A percentile compares a stretch with the other conserved stretches of the same genome.
phyloP scores from a whole-genome alignment of 345 rosid genomes.

The Salix viminalis region DNA sequence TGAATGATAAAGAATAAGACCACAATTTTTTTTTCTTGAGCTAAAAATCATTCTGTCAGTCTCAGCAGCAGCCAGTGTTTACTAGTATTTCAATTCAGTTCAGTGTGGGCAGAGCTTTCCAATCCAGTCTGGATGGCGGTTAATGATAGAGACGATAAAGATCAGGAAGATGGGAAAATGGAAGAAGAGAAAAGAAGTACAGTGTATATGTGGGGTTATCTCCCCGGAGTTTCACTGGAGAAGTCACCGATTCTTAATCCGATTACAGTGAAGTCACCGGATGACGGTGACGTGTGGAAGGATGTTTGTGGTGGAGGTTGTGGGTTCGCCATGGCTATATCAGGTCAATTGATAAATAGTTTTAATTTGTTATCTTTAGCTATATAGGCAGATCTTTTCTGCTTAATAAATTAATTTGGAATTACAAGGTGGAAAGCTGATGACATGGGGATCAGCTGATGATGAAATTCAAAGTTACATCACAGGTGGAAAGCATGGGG shows the following conservation, averaged over 20 bases:
- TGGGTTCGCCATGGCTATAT: conserved; percentile 82
- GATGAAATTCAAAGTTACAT: conserved; percentile 69
- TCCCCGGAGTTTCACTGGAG: conserved; percentile 62
- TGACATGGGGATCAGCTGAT: conserved; percentile 79
- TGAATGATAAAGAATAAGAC: too few species aligned
- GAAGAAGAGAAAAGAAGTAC: conserved; percentile 21
- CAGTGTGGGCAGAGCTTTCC: too few species aligned
- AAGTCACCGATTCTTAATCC: conserved; percentile 62
- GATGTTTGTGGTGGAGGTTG: conserved; percentile 80
- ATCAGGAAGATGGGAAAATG: neutral
- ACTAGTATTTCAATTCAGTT: too few species aligned
- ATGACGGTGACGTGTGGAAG: conserved; percentile 53
- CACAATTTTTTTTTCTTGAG: too few species aligned
- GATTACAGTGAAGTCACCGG: conserved; percentile 30
- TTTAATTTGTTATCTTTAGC: too few species aligned
- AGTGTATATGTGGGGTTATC: conserved; percentile 73
- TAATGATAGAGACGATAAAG: conserved; percentile 21
- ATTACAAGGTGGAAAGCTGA: conserved; percentile 63
- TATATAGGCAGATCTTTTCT: neutral
- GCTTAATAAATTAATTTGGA: neutral
- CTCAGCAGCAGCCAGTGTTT: too few species aligned
- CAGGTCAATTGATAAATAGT: conserved; percentile 37
- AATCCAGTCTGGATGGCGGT: conserved; percentile 11
- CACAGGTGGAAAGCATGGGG: conserved; percentile 84
- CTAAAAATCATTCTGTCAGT: too few species aligned